These are phyloP conservation scores for Suhomyces wounanorum DNA, from an alignment of 1,139 yeast species.

Conservation along the genomic window DNA sequence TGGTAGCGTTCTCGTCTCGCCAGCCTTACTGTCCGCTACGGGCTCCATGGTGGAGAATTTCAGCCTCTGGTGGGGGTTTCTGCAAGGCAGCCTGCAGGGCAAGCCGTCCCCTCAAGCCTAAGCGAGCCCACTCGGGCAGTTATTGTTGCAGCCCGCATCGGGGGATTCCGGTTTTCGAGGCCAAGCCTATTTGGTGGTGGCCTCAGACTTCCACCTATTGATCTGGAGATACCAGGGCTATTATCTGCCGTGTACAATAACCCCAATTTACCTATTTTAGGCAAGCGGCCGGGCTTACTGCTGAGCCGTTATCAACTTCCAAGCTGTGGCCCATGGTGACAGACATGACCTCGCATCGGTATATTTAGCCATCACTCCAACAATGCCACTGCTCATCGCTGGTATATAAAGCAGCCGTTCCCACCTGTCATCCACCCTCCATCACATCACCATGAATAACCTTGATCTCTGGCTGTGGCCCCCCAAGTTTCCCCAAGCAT, in stretches of 20 bases:
- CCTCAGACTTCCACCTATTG: background rate
- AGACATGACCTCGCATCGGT: constrained; percentile 4
- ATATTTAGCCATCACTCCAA: background rate
- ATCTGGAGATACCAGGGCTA: constrained; percentile 2
- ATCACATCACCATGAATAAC: background rate
- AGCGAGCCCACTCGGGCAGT: background rate
- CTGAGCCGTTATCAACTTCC: constrained; percentile 5
- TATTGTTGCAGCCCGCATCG: background rate
- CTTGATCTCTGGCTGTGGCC: constrained; percentile 5
- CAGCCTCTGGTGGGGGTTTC: background rate
- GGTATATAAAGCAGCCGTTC: constrained; percentile 1
- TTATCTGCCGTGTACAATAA: background rate
- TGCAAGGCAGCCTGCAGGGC: background rate
- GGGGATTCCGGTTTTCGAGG: background rate
- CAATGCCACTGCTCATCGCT: background rate
- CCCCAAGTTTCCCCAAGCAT: background rate
- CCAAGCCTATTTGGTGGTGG: constrained; percentile 3
- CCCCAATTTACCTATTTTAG: constrained; percentile 5
- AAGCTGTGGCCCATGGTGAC: constrained; percentile 5
- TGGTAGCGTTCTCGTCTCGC: background rate
- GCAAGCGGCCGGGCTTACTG: background rate
- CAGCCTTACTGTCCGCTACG: background rate
- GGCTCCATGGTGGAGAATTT: background rate
- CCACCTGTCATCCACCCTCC: background rate
- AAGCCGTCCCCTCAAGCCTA: background rate